Evolutionary conservation across 106 monocot genomes (phyloP).

Genomic region (Acorus calamus): DNA sequence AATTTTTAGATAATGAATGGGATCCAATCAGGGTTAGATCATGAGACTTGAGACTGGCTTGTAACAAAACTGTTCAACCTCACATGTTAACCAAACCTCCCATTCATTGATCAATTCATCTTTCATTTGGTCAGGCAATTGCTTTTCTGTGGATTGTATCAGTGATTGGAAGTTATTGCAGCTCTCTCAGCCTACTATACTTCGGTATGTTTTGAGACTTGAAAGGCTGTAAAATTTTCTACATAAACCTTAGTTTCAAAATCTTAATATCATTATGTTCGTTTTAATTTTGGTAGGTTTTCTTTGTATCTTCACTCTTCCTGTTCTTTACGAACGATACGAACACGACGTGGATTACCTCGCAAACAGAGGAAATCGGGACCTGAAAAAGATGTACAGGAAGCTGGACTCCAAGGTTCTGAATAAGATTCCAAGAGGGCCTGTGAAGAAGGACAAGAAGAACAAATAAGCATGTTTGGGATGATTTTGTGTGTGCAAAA

Average conservation of each 20-base stretch:
- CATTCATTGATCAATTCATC: not conserved
- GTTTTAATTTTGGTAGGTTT: too few relatives aligned
- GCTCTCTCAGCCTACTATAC: constrained; percentile 34
- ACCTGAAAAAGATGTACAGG: constrained; percentile 11
- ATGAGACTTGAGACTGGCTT: too few relatives aligned
- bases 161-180: constrained; percentile 43
- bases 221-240: constrained; percentile 1
- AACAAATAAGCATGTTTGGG: too few relatives aligned
- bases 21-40: too few relatives aligned
- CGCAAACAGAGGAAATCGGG: constrained; percentile 7
- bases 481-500: too few relatives aligned
- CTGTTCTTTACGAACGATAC: constrained; percentile 14
- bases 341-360: constrained; percentile 16
- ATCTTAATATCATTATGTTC: too few relatives aligned
- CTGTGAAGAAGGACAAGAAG: constrained; percentile 11
- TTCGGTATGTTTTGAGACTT: constrained; percentile 29
- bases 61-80: too few relatives aligned
- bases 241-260: too few relatives aligned
- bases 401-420: constrained; percentile 15
- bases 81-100: too few relatives aligned
- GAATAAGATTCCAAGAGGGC: constrained; percentile 23
- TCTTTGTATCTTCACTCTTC: constrained; percentile 1
- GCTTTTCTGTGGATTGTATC: constrained; percentile 47
- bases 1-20: too few relatives aligned
- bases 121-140: constrained; percentile 18